Evolutionary conservation across 257 asterid species (phyloP), one percentile per base, ranked within the genome.

Genomic region (Jacaranda mimosifolia): DNA sequence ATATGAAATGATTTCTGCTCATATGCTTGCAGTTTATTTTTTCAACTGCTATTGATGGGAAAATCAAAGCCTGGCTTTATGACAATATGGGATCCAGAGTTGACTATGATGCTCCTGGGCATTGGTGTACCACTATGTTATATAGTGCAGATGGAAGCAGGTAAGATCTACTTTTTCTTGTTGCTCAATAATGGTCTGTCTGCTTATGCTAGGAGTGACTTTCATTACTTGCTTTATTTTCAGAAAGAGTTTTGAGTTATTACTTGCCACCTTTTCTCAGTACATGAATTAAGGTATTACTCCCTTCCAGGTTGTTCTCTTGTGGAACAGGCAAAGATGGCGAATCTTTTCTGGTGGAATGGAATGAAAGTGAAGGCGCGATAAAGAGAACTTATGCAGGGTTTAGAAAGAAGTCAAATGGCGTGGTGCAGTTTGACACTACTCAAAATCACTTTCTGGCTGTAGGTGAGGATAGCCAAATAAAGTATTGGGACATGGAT

Each of bases 291-390:
- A 55, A 62, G 18, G 52, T 58, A 45, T 68, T 58, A 43, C 58
- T 68, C 81, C 56, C 70, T 81, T 85, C 70, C 85, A 96, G 99
- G 84, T 82, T 96, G 90, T 96, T 96, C 90, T 96, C 99, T 56
- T 93, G 99, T 86, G 99, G 99, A 84, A 93, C 97, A 40, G 88
- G 99, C 81, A 96, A 96, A 85, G 99, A 91, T 49, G 99, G 99
- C 15, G 99, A 96, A 52, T 90, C 99, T 38, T 91, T 82, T 84
- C 93, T 96, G 72, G 99, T 91, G 75, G 99, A 96, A 79, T 96
- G 99, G 97, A 96, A 96, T 86, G 99, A 96, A 85, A 96, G 98
- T 90, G 98, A 93, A 87, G 99, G 99, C 17, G 97, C 98, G 6
- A 91, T 95, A 82, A 93, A 89, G 87, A 90, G 98, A 83, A 91